A percentile compares a stretch with the other conserved stretches of the same genome.
phyloP scores from a whole-genome alignment of 2,329 filamentous ascomycete genomes.

The Aspergillus sp. region DNA sequence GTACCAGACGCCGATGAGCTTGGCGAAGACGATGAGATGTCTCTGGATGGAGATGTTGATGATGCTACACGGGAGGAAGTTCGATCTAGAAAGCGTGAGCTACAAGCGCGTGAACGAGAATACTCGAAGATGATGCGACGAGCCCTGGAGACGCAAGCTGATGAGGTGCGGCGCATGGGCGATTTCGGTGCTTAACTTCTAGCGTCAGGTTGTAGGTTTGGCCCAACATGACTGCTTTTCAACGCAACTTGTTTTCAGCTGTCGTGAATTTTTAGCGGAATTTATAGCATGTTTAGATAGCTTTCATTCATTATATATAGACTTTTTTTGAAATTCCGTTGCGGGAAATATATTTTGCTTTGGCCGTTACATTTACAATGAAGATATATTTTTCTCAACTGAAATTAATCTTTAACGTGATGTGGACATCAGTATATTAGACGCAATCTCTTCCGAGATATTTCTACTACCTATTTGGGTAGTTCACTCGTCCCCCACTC shows the following conservation, averaged over 20 bases:
- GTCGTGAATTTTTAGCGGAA: slow-evolving; percentile 1
- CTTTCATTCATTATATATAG: slow-evolving; percentile 3
- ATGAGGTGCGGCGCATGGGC: slow-evolving; percentile 73
- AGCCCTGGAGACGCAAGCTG: slow-evolving; percentile 73
- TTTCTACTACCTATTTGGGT: too few species aligned
- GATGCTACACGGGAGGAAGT: slow-evolving; percentile 29
- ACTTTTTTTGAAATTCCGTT: background rate
- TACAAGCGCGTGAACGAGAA: slow-evolving; percentile 44
- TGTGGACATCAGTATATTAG: too few species aligned
- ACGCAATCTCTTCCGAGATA: too few species aligned
- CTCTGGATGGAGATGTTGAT: slow-evolving; percentile 30
- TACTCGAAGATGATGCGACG: slow-evolving; percentile 72
- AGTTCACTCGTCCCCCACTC: too few species aligned
- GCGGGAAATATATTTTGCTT: background rate
- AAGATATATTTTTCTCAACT: too few species aligned
- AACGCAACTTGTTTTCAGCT: background rate
- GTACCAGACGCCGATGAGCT: slow-evolving; percentile 34
- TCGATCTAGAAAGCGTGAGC: slow-evolving; percentile 32
- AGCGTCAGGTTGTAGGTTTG: too few species aligned
- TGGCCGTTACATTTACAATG: background rate
- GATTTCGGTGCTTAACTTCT: slow-evolving; percentile 15
- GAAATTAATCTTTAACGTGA: too few species aligned
- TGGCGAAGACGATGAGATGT: slow-evolving; percentile 36
- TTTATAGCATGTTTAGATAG: slow-evolving; percentile 3
- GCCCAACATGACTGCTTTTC: too few species aligned